Base-by-base conservation (phyloP, 2,329 filamentous ascomycete genomes). In the Paramyrothecium roridum region DNA sequence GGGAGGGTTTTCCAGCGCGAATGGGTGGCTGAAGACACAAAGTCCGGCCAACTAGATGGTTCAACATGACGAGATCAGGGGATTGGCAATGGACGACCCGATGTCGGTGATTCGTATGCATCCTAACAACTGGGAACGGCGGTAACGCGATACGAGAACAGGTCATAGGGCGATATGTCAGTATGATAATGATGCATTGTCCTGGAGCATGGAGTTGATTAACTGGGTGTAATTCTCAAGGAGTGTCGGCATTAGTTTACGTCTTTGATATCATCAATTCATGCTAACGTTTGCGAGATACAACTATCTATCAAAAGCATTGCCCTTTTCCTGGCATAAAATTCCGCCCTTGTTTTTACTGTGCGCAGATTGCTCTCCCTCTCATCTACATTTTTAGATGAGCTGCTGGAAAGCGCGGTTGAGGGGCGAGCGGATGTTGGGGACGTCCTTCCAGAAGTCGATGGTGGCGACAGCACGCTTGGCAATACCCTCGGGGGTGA, bases 351-450 rank as follows among this genome's bases (percentile, higher is more conserved):
- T 59, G 55, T 55, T 59, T 61, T 57, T 55, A 57, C 56, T 26
- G 55, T 54, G 53, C 53, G 21, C 30, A 48, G 50, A 47, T 58
- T 61, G 40, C 55, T 62, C 52, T 61, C 54, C 48, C 11, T 55
- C 52, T 56, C 56, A 56, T 57, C 53, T 59, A 47, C 37, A 52
- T 50, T 62, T n/a, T 82, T 95, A 98, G 77, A 96, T 90, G 68
- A 98, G 83, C 81, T 99, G 93, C 81, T 95, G 85, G 86, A 99
- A 99, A 69, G 95, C 95, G 74, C 92, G 90, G 86, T 98, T 96
- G 79, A 99, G 76, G 63, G 95, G 93, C 54, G 93, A 97, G 76
- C 95, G 91, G 70, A 97, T 83, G 79, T 93, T 93, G 73, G 90
- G 80, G 33, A 88, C 85, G 64, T 88, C 90, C 89, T 97, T 98